Percentiles rank a stretch among this genome's conserved stretches.
Evolutionary conservation across 495 filamentous ascomycete species (phyloP).

Genomic region (Cercophora newfieldiana): DNA sequence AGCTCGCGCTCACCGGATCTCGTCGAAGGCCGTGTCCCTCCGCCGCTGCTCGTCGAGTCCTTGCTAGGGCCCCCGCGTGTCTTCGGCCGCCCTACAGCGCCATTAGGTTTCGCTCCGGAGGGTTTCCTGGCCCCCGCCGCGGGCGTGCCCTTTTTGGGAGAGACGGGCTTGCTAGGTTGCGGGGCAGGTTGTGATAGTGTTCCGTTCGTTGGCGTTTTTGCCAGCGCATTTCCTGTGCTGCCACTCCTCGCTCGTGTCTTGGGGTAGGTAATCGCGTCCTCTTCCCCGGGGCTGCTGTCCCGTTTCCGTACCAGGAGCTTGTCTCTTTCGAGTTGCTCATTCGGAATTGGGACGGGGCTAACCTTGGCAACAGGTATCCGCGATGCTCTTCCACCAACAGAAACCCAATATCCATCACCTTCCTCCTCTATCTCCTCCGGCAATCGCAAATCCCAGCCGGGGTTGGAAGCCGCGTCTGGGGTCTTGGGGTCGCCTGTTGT

Average conservation of each 20-base stretch:
- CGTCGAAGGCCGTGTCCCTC: constrained; percentile 52
- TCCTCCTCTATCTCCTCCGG: constrained; percentile 81
- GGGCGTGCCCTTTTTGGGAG: constrained; percentile 45
- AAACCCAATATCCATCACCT: constrained; percentile 45
- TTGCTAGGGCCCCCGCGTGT: constrained; percentile 57
- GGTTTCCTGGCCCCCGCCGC: constrained; percentile 39
- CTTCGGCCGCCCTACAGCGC: constrained; percentile 56
- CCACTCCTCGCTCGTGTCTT: constrained; percentile 71
- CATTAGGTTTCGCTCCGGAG: constrained; percentile 41
- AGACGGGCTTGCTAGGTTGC: constrained; percentile 48
- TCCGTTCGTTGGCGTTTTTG: constrained; percentile 49
- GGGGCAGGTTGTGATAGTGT: constrained; percentile 10
- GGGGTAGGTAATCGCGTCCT: constrained; percentile 55
- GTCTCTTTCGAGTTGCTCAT: constrained; percentile 69
- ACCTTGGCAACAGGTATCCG: constrained; percentile 80
- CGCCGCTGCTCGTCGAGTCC: constrained; percentile 54
- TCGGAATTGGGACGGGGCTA: constrained; percentile 74
- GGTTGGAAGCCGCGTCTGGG: constrained; percentile 29
- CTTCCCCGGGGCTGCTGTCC: constrained; percentile 59
- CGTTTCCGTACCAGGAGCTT: constrained; percentile 65
- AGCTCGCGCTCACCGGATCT: constrained; percentile 53
- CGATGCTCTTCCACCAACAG: constrained; percentile 53
- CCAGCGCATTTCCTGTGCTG: constrained; percentile 62
- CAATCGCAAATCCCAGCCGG: constrained; percentile 69
- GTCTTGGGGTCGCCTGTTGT: constrained; percentile 31